Percentiles rank a stretch among this genome's conserved stretches.
These are phyloP conservation scores for Discostella stelligeroides DNA, from an alignment of 108 stramenopile species.

Conservation along the genomic window DNA sequence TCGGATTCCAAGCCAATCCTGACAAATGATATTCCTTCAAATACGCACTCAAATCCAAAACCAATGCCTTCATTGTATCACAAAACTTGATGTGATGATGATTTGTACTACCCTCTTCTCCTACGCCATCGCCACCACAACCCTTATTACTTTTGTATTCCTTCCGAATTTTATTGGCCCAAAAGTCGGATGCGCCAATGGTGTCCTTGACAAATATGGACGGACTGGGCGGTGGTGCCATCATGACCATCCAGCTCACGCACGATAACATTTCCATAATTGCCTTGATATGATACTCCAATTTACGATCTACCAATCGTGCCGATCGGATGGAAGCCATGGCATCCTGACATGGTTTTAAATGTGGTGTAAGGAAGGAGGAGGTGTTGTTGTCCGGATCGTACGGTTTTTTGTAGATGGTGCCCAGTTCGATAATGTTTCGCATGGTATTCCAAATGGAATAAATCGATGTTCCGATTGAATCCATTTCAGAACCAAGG, in stretches of 20 bases:
- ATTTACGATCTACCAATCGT: slow-evolving; percentile 74
- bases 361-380: slow-evolving; percentile 53
- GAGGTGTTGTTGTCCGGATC: slow-evolving; percentile 46
- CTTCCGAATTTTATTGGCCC: slow-evolving; percentile 95
- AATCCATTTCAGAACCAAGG: slow-evolving; percentile 59
- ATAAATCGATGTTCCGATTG: slow-evolving; percentile 56
- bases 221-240: slow-evolving; percentile 68
- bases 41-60: slow-evolving; percentile 78
- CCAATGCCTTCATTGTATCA: slow-evolving; percentile 83
- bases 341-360: slow-evolving; percentile 67
- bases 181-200: slow-evolving; percentile 91
- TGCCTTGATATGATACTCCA: slow-evolving; percentile 78
- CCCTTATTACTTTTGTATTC: slow-evolving; percentile 88
- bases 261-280: slow-evolving; percentile 78
- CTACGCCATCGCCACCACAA: no score
- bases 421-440: slow-evolving; percentile 67
- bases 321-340: slow-evolving; percentile 60
- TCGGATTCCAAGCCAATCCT: slow-evolving; percentile 89
- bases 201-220: slow-evolving; percentile 79
- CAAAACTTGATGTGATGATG: slow-evolving; percentile 90
- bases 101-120: slow-evolving; percentile 67
- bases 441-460: slow-evolving; percentile 65
- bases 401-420: slow-evolving; percentile 61
- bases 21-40: slow-evolving; percentile 91
- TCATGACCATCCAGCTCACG: slow-evolving; percentile 75